Conservation (phyloP, 768 basidiomycete species). For the Daedaleopsis sinensis region DNA sequence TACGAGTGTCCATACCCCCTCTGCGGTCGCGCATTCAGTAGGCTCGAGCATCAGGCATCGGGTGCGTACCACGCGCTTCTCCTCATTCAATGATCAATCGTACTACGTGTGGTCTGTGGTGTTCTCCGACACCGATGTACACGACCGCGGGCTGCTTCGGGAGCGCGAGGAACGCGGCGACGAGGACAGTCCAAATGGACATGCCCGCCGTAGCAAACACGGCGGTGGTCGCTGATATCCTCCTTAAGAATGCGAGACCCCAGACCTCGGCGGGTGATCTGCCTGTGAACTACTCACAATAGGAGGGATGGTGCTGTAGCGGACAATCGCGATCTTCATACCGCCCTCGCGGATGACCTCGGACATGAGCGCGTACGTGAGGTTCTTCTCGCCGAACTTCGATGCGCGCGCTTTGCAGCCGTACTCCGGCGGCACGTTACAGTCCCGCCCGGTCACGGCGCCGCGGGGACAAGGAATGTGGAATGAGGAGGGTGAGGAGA, state of each 20-base stretch:
- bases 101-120: no score
- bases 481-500: slow-evolving; percentile 5
- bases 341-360: slow-evolving; percentile 82
- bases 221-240: slow-evolving; percentile 71
- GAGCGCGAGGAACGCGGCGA: slow-evolving; percentile 79
- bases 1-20: slow-evolving; percentile 95
- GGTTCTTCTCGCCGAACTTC: slow-evolving; percentile 52
- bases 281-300: no score
- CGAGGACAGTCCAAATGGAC: slow-evolving; percentile 68
- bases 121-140: slow-evolving; percentile 78
- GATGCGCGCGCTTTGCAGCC: no score
- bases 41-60: slow-evolving; percentile 96
- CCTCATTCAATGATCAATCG: no score
- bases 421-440: slow-evolving; percentile 48
- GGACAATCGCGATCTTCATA: slow-evolving; percentile 76
- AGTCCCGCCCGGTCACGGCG: no score
- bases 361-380: slow-evolving; percentile 49
- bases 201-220: slow-evolving; percentile 90
- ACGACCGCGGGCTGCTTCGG: slow-evolving; percentile 93
- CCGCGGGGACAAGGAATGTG: background rate
- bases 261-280: background rate
- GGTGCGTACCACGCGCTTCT: no score
- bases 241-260: background rate
- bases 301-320: slow-evolving; percentile 81
- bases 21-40: slow-evolving; percentile 94